Percentiles rank a stretch among this genome's conserved stretches.
Evolutionary conservation across 495 filamentous ascomycete species (phyloP).

Genomic region (Aspergillus hancockii): DNA sequence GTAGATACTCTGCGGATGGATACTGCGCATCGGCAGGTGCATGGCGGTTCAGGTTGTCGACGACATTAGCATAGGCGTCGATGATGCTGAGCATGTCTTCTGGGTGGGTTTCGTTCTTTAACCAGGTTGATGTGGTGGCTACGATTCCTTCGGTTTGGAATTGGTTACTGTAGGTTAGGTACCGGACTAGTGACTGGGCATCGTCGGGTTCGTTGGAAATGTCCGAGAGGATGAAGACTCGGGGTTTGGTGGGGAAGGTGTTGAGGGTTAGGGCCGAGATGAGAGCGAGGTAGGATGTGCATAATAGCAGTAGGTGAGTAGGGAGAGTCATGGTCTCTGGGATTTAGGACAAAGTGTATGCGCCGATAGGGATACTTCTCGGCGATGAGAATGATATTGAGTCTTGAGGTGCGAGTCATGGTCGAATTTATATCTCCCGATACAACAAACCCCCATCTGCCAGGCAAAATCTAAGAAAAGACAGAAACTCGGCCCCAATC

Average conservation of each 20-base stretch:
- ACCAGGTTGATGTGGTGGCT: conserved; percentile 44
- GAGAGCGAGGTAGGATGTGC: background rate
- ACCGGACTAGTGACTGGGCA: conserved; percentile 42
- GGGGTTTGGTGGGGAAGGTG: conserved; percentile 25
- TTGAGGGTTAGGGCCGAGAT: conserved; percentile 2
- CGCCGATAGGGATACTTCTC: too few relatives aligned
- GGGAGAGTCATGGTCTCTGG: background rate
- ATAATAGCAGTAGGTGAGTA: background rate
- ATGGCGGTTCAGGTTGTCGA: conserved; percentile 44
- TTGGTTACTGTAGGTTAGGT: conserved; percentile 44
- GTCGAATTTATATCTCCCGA: too few relatives aligned
- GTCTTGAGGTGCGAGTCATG: too few relatives aligned
- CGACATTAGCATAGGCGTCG: conserved; percentile 40
- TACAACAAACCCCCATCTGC: too few relatives aligned
- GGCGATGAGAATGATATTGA: too few relatives aligned
- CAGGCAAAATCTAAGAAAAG: too few relatives aligned
- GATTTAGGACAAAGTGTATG: too few relatives aligned
- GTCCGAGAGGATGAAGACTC: conserved; percentile 47
- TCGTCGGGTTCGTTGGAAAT: conserved; percentile 50
- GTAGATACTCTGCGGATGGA: conserved; percentile 32
- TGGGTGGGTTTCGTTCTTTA: conserved; percentile 31
- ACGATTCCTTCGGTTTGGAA: conserved; percentile 44
- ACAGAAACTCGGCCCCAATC: too few relatives aligned
- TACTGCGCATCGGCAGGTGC: conserved; percentile 35
- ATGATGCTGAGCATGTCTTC: conserved; percentile 43